phyloP scores from a whole-genome alignment of 305 asterid genomes.

The Fraxinus latifolia region DNA sequence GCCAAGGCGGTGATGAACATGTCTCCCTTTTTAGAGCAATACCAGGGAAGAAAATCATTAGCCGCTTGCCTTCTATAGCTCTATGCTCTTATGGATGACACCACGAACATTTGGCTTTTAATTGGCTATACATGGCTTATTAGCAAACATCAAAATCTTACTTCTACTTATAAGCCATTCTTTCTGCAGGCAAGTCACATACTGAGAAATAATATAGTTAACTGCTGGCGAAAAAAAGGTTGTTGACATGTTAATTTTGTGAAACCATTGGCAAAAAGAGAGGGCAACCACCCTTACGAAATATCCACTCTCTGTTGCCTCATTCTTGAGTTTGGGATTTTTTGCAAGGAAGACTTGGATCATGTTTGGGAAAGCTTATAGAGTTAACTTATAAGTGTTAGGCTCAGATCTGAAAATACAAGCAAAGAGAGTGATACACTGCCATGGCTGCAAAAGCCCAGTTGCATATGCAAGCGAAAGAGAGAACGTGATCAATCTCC shows the following conservation, averaged over 20 bases:
- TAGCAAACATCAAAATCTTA: background rate
- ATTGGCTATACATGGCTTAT: background rate
- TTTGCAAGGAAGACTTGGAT: background rate
- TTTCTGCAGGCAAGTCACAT: background rate
- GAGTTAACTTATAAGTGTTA: background rate
- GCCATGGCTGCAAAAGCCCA: constrained; percentile 39
- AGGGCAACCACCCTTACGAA: background rate
- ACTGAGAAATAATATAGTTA: background rate
- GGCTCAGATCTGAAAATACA: background rate
- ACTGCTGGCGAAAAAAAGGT: background rate
- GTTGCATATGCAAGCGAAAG: constrained; percentile 21
- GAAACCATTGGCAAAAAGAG: background rate
- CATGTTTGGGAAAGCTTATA: background rate
- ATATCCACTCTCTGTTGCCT: background rate
- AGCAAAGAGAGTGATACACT: background rate
- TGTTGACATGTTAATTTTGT: background rate
- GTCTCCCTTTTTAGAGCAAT: background rate
- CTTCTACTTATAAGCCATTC: background rate
- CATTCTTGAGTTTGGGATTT: background rate
- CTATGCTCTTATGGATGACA: background rate
- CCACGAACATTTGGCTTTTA: background rate
- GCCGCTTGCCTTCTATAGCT: no score
- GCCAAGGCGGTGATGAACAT: background rate
- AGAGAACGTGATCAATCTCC: background rate
- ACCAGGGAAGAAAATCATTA: background rate